phyloP scores from a whole-genome alignment of 352 stramenopile genomes.

The Lagenidium sp. region DNA sequence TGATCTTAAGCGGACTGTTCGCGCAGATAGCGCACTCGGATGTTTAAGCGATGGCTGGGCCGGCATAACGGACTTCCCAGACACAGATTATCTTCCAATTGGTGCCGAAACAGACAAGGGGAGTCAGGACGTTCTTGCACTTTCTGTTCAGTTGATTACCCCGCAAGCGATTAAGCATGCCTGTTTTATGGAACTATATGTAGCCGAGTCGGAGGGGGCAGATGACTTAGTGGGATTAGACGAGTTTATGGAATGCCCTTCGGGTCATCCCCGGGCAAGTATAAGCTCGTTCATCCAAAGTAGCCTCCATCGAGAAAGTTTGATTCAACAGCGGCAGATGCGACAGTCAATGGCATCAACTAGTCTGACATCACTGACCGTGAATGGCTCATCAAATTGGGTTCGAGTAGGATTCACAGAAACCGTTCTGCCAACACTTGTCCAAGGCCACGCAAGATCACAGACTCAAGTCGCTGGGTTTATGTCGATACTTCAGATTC shows the following conservation, averaged over 20 bases:
- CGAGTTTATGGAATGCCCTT: conserved; percentile 9
- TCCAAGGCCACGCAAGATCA: conserved; percentile 12
- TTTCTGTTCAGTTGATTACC: conserved; percentile 61
- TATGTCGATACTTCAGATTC: conserved; percentile 71
- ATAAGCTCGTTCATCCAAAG: conserved; percentile 72
- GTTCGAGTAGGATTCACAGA: conserved; percentile 68
- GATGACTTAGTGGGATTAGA: no score
- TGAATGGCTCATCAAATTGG: conserved; percentile 45
- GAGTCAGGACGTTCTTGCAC: conserved; percentile 63
- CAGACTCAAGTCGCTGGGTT: conserved; percentile 56
- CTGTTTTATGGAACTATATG: conserved; percentile 73
- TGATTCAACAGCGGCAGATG: conserved; percentile 28
- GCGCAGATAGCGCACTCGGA: conserved; percentile 15
- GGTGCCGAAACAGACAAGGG: conserved; percentile 44
- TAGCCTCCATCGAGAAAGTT: conserved; percentile 52
- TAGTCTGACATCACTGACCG: not conserved
- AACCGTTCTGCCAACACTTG: conserved; percentile 56
- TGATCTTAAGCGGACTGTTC: conserved; percentile 9
- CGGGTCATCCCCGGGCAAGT: conserved; percentile 44
- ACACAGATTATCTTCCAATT: conserved; percentile 64
- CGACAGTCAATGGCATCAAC: conserved; percentile 23
- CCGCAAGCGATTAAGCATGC: conserved; percentile 49
- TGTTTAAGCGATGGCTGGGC: conserved; percentile 54
- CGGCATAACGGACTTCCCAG: conserved; percentile 59
- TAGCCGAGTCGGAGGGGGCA: conserved; percentile 42